Base-by-base conservation (phyloP, 2,329 filamentous ascomycete genomes). In the Calonectria pauciramosa region DNA sequence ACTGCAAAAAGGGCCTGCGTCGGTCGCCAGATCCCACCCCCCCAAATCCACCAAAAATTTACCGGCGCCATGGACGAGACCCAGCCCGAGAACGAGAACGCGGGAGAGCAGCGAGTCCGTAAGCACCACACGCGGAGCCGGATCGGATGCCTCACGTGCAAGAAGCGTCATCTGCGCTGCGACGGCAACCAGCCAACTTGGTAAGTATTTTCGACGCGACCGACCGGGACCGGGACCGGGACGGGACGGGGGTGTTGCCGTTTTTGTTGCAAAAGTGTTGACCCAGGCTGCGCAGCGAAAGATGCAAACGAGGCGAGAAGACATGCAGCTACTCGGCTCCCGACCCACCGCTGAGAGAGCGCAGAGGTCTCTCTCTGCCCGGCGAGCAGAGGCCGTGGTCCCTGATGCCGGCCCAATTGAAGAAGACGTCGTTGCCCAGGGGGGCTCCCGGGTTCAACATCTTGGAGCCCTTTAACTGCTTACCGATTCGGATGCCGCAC, bases 161-260 rank as follows among this genome's bases (percentile, higher is more conserved):
- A 79, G 28, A 77, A 74, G 14, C 78, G 78, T 8, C 78, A 78
- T 28, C 72, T 80, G 9, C 78, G 78, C 6, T 80, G 78, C 18
- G 78, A 80, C 26, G 78, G 76, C 3, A 68, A 44, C 20, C 68
- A 70, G 4, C 78, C 78, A 34, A 41, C 34, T 4, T 63, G 56
- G 56, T 63, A 8, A 38, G 56, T 26, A 7, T 44, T 18, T n/a
- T 36, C 5, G 34, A 36, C 34, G 11, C 34, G 34, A 36, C 34
- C 30, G 30, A 32, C 30, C 4, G 30, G 4, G 30, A 32, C 4
- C 30, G 30, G 30, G 30, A 32, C 30, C 4, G 30, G 8, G 18
- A 10, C 9, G 20, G 41, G 41, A 47, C 20, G 20, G 41, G 41
- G 20, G 8, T 9, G 41, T 10, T 47, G 9, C 7, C 41, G 4